Evolutionary conservation across 208 protist species (phyloP).

Genomic region (Strigomonas oncopelti): DNA sequence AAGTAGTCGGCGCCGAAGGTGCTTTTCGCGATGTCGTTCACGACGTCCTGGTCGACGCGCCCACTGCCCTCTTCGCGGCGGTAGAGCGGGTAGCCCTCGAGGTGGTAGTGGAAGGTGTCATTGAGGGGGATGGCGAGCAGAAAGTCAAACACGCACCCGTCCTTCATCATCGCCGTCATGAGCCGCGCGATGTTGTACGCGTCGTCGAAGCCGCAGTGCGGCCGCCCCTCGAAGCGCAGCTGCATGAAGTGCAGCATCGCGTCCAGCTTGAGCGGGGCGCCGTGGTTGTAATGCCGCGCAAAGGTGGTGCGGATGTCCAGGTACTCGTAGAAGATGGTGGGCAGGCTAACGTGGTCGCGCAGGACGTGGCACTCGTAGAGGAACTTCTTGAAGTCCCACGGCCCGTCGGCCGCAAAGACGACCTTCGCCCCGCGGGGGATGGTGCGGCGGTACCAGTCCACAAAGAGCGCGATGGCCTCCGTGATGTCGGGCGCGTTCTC

Average conservation of each 20-base stretch:
- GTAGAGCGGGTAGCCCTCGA: conserved; percentile 69
- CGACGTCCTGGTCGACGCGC: conserved; percentile 65
- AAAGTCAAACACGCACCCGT: conserved; percentile 83
- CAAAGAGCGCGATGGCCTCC: conserved; percentile 70
- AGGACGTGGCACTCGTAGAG: conserved; percentile 72
- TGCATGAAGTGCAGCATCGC: conserved; percentile 74
- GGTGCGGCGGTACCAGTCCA: conserved; percentile 72
- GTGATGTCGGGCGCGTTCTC: conserved; percentile 65
- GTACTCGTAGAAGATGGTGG: conserved; percentile 86
- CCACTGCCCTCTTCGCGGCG: conserved; percentile 79
- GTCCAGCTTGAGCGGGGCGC: conserved; percentile 65
- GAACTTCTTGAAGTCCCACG: conserved; percentile 86
- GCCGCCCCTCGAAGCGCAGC: conserved; percentile 76
- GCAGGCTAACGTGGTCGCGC: conserved; percentile 72
- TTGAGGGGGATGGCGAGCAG: conserved; percentile 65
- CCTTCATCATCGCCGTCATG: conserved; percentile 73
- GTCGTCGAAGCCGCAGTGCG: conserved; percentile 89
- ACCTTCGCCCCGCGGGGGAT: conserved; percentile 69
- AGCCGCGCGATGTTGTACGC: conserved; percentile 89
- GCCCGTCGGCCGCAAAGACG: conserved; percentile 82
- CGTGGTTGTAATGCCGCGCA: conserved; percentile 62
- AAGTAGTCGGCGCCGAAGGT: conserved; percentile 80
- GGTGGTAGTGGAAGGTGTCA: conserved; percentile 57
- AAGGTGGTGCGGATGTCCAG: conserved; percentile 88
- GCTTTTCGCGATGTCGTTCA: conserved; percentile 84